These are phyloP conservation scores for Tetracladium setigerum DNA, from an alignment of 495 filamentous ascomycete genomes.

Conservation along the genomic window DNA sequence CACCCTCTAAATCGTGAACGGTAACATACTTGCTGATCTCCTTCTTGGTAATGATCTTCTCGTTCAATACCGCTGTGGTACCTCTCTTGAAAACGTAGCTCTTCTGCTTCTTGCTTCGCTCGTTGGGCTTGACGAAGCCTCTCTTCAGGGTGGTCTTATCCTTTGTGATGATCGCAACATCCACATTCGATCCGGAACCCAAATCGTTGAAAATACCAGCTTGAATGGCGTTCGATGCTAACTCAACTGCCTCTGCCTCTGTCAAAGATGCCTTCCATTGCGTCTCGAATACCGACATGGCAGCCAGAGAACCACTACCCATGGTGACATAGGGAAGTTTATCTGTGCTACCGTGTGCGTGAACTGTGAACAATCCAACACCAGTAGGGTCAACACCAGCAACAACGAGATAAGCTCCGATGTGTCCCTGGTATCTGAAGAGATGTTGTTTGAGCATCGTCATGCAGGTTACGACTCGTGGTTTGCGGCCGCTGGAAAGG, in stretches of 20 bases:
- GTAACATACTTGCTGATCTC: constrained; percentile 94
- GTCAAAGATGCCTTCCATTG: constrained; percentile 80
- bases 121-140: constrained; percentile 87
- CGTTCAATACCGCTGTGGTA: constrained; percentile 87
- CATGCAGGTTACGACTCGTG: constrained; percentile 98
- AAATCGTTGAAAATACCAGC: constrained; percentile 99
- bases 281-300: constrained; percentile 98
- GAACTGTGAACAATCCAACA: constrained; percentile 93
- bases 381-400: constrained; percentile 97
- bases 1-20: constrained; percentile 69
- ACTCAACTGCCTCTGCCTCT: constrained; percentile 70
- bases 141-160: constrained; percentile 90
- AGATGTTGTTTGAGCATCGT: constrained; percentile 99
- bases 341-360: constrained; percentile 97
- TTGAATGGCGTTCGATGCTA: constrained; percentile 84
- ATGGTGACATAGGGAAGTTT: constrained; percentile 99
- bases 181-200: constrained; percentile 94
- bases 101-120: constrained; percentile 81
- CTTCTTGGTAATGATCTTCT: constrained; percentile 86
- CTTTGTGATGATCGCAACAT: constrained; percentile 87
- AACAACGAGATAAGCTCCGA: constrained; percentile 96
- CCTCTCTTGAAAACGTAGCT: constrained; percentile 85
- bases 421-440: constrained; percentile 96
- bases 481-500: constrained; percentile 89
- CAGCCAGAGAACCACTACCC: constrained; percentile 91